These are phyloP conservation scores for Stenocarpella maydis DNA, from an alignment of 2,329 filamentous ascomycete genomes.

Conservation along the genomic window DNA sequence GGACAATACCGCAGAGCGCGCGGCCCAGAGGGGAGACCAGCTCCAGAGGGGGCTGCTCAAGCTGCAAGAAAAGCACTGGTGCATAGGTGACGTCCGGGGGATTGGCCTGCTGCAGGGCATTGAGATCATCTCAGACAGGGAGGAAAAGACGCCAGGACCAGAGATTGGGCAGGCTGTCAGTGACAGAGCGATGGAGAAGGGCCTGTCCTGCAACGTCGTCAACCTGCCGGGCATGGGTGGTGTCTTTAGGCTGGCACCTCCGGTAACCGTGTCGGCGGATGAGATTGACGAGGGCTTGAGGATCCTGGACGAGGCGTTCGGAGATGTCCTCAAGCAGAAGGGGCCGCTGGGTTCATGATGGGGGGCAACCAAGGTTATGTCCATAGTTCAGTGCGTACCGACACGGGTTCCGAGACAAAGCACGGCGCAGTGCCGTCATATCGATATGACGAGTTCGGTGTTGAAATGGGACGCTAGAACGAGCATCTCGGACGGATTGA, in stretches of 20 bases:
- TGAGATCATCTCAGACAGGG: constrained; percentile 56
- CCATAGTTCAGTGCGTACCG: too few species aligned
- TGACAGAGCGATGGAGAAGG: constrained; percentile 52
- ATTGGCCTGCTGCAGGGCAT: constrained; percentile 59
- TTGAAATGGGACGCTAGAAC: too few species aligned
- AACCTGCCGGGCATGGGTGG: constrained; percentile 57
- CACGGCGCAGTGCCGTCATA: too few species aligned
- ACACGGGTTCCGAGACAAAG: too few species aligned
- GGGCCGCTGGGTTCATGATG: neutral
- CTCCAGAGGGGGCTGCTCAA: constrained; percentile 52
- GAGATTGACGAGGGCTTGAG: constrained; percentile 55
- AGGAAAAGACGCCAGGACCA: constrained; percentile 52
- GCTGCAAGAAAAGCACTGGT: constrained; percentile 58
- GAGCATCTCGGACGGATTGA: neutral
- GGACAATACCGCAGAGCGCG: constrained; percentile 53
- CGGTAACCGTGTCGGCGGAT: constrained; percentile 56
- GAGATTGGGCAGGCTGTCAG: constrained; percentile 54
- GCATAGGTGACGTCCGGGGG: constrained; percentile 61
- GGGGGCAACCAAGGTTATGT: too few species aligned
- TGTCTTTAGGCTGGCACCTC: constrained; percentile 59
- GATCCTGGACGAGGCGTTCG: constrained; percentile 60
- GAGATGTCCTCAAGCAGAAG: constrained; percentile 39
- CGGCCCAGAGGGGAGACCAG: constrained; percentile 51
- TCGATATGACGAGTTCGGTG: neutral
- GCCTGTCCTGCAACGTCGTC: constrained; percentile 59